Evolutionary conservation across 139 green algal species (phyloP).

Genomic region (Micractinium sp.): DNA sequence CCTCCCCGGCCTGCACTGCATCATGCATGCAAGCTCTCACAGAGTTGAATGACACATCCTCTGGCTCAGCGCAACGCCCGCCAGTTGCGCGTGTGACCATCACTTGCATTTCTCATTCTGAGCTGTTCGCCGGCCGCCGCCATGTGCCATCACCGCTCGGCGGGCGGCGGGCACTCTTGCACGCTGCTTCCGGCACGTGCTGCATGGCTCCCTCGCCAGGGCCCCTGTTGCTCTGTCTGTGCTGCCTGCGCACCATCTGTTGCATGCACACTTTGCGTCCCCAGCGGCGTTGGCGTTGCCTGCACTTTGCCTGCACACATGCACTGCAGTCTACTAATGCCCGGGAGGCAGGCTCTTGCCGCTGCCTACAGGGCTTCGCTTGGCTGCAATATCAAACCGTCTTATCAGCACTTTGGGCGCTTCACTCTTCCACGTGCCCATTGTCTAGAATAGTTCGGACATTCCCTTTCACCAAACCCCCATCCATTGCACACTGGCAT

Average conservation of each 20-base stretch:
- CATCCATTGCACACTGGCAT: no score
- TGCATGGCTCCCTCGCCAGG: background rate
- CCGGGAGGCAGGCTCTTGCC: slow-evolving; percentile 5
- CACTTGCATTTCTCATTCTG: background rate
- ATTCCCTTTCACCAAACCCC: background rate
- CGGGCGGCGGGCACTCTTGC: background rate
- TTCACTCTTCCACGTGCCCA: background rate
- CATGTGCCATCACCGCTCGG: background rate
- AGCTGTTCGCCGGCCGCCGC: background rate
- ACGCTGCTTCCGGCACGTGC: no score
- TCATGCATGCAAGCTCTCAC: background rate
- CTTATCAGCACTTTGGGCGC: slow-evolving; percentile 11
- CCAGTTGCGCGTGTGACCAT: background rate
- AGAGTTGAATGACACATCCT: background rate
- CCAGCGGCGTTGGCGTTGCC: background rate
- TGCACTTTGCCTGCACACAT: background rate
- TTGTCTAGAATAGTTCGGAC: slow-evolving; percentile 14
- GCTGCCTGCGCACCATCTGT: background rate
- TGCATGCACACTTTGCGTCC: no score
- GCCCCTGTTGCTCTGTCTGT: no score
- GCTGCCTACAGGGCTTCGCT: slow-evolving; percentile 14
- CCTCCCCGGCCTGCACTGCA: background rate
- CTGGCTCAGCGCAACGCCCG: background rate
- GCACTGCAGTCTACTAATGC: slow-evolving; percentile 17
- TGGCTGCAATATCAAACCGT: slow-evolving; percentile 15